Evolutionary conservation across 1,284 basidiomycete genomes (phyloP), one percentile per base, ranked within the genome.

Genomic region (Ceratobasidium sp.): DNA sequence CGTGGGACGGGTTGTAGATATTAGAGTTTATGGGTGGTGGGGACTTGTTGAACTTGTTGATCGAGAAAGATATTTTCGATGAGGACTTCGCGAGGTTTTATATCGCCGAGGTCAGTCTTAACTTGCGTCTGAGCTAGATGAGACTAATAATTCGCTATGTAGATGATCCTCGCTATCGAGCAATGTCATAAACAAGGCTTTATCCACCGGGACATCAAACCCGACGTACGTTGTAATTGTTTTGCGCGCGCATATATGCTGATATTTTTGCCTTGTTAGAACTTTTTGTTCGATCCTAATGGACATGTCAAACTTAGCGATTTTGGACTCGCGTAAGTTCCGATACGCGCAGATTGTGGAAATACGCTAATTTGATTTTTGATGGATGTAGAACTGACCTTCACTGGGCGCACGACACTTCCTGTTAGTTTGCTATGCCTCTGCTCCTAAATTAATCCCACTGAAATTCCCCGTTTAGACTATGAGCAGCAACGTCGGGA

Each of bases 201-300:
- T 85, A 98, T 98, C 79, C 97, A 98, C 85, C 90, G 97, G 72
- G 97, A 99, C 85, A 97, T 98, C 84, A 97, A 97, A 84, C 95
- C 95, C 77, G 93, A 95, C 84, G 91, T 93, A 82, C 82, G 91
- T n/a, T 84, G 9, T 54, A 22, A 1, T 31, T 29, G 29, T 27
- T 22, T 71, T 76, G 78, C 60, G 79, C 74, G 59, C 66, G 77
- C 79, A 77, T 81, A 79, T 76, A 79, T 74, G 75, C 59, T 76
- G 29, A 73, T 80, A 63, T 82, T 44, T 80, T 80, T 5, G 36
- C 4, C 11, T 79, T 74, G 78, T 72, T 85, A 97, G 91, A 98
- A 98, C 83, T 98, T 98, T 85, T 87, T 98, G 64, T 97, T 98
- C 84, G 94, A 95, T 82, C 91, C 92, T 74, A 87, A 94, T 76